These are phyloP conservation scores for Penicillium robsamsonii DNA, from an alignment of 495 filamentous ascomycete species.

Conservation along the genomic window DNA sequence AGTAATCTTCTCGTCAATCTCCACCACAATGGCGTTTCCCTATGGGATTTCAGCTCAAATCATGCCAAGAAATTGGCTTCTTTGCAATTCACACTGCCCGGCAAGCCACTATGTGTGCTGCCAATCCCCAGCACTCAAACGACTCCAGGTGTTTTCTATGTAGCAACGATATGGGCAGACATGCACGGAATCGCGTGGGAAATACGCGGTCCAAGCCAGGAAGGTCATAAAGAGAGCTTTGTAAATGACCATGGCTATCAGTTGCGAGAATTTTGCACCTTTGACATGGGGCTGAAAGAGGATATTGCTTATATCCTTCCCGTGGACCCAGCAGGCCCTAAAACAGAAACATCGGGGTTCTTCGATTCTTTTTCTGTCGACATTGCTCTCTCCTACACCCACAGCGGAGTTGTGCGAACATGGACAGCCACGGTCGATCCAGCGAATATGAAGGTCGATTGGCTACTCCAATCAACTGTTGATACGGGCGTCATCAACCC, in stretches of 20 bases:
- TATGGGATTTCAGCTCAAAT: conserved; percentile 72
- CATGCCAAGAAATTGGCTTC: conserved; percentile 56
- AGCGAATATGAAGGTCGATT: conserved; percentile 58
- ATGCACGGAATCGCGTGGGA: conserved; percentile 88
- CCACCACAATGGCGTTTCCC: conserved; percentile 68
- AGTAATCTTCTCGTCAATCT: conserved; percentile 79
- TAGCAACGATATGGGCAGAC: conserved; percentile 80
- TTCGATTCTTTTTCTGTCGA: conserved; percentile 86
- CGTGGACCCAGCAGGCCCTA: conserved; percentile 83
- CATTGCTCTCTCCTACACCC: conserved; percentile 82
- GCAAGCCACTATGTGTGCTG: conserved; percentile 80
- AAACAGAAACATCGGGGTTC: conserved; percentile 69
- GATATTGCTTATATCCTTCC: conserved; percentile 81
- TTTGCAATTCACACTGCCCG: conserved; percentile 57
- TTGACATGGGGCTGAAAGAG: conserved; percentile 68
- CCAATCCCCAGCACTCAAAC: conserved; percentile 65
- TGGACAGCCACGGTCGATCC: conserved; percentile 80
- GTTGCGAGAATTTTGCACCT: conserved; percentile 67
- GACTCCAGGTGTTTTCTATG: conserved; percentile 51
- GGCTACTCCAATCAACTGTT: conserved; percentile 80
- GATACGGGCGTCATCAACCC: conserved; percentile 75
- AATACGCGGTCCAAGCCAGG: conserved; percentile 45
- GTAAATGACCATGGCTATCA: conserved; percentile 29
- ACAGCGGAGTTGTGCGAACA: conserved; percentile 70
- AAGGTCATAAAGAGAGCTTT: conserved; percentile 21